Evolutionary conservation across 2,329 filamentous ascomycete genomes (phyloP).

Genomic region (Lachnellula suecica): DNA sequence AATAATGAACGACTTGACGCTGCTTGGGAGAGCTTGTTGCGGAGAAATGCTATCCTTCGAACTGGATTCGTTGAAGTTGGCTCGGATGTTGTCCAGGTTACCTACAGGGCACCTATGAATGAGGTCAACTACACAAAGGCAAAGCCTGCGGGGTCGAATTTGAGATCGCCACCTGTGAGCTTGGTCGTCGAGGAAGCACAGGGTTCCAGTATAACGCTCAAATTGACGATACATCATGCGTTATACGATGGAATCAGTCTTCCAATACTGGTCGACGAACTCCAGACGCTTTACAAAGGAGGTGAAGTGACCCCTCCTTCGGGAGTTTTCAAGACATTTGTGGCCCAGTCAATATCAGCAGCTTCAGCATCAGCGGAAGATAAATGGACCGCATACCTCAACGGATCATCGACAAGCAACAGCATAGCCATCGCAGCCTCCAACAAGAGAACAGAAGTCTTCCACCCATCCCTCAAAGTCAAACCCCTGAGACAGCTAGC

Average conservation of each 20-base stretch:
- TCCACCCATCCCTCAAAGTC: constrained; percentile 50
- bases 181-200: constrained; percentile 21
- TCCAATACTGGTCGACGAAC: constrained; percentile 56
- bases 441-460: constrained; percentile 34
- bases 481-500: constrained; percentile 41
- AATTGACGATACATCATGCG: constrained; percentile 75
- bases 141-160: neutral
- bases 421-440: constrained; percentile 32
- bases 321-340: constrained; percentile 25
- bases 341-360: constrained; percentile 41
- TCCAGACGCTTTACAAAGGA: constrained; percentile 44
- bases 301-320: constrained; percentile 3
- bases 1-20: constrained; percentile 42
- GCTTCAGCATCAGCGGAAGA: constrained; percentile 33
- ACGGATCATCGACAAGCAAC: constrained; percentile 2
- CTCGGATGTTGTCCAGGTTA: constrained; percentile 62
- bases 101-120: constrained; percentile 44
- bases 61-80: constrained; percentile 55
- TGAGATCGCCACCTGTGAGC: constrained; percentile 24
- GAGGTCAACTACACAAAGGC: constrained; percentile 31
- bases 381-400: constrained; percentile 45
- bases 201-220: constrained; percentile 7
- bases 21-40: constrained; percentile 63
- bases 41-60: constrained; percentile 62
- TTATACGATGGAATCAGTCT: constrained; percentile 87